Evolutionary conservation across 305 asterid genomes (phyloP).

Genomic region (Solanum hybrid): DNA sequence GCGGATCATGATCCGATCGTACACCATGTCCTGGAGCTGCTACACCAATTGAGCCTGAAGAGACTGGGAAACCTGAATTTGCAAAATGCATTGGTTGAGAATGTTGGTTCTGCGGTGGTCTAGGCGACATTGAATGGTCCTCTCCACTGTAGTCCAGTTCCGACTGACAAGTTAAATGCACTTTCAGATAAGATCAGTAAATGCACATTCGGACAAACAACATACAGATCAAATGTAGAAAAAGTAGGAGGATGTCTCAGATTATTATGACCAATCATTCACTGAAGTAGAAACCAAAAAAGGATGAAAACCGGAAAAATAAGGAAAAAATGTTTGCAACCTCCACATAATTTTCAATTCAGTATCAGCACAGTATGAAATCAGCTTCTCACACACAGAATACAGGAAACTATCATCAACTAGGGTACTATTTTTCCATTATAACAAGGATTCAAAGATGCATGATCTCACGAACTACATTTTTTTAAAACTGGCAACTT

Average conservation of each 20-base stretch:
- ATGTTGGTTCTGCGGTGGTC: slow-evolving; percentile 6
- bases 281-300: not conserved
- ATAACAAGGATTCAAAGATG: not conserved
- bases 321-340: not conserved
- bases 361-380: not conserved
- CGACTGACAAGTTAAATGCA: slow-evolving; percentile 4
- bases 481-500: not conserved
- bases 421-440: not conserved
- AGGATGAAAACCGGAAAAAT: not conserved
- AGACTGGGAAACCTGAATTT: slow-evolving; percentile 14
- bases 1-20: slow-evolving; percentile 15
- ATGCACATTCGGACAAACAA: not conserved
- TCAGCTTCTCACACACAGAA: not conserved
- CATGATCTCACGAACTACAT: not conserved
- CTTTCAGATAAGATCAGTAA: not conserved
- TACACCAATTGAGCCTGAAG: slow-evolving; percentile 22
- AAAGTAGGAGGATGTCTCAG: not conserved
- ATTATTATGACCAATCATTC: not conserved
- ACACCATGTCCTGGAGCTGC: slow-evolving; percentile 3
- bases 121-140: slow-evolving; percentile 11
- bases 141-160: slow-evolving; percentile 9
- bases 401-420: not conserved
- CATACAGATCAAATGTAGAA: not conserved
- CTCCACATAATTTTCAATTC: not conserved
- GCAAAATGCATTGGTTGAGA: slow-evolving; percentile 14